A percentile compares a stretch with the other conserved stretches of the same genome.
Evolutionary conservation across 1,139 yeast genomes (phyloP).

Genomic region (Chernovozyma sophiae-reginae): DNA sequence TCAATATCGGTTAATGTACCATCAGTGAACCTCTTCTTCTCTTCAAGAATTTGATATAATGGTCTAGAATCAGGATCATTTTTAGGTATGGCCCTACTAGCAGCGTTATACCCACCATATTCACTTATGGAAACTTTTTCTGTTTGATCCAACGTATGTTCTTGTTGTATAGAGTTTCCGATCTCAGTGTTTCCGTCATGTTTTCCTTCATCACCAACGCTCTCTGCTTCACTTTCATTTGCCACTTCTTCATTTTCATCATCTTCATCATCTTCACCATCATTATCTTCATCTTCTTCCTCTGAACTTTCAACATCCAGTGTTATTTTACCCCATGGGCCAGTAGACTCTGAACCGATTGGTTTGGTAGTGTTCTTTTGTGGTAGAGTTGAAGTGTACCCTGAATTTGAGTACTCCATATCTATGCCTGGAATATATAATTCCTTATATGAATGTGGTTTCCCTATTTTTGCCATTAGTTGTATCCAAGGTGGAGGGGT

Average conservation of each 20-base stretch:
- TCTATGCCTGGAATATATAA: slow-evolving; percentile 57
- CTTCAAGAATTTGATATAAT: slow-evolving; percentile 30
- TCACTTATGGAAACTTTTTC: slow-evolving; percentile 15
- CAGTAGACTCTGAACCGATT: slow-evolving; percentile 10
- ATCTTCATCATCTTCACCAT: slow-evolving; percentile 30
- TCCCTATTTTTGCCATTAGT: slow-evolving; percentile 67
- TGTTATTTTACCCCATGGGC: slow-evolving; percentile 5
- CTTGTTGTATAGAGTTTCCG: slow-evolving; percentile 7
- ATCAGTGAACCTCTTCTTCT: slow-evolving; percentile 12
- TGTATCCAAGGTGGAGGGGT: slow-evolving; percentile 80
- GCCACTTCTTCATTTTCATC: slow-evolving; percentile 22
- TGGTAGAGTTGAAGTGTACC: slow-evolving; percentile 32
- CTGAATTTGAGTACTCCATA: slow-evolving; percentile 34
- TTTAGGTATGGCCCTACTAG: neutral
- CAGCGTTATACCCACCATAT: slow-evolving; percentile 9
- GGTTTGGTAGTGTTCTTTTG: slow-evolving; percentile 14
- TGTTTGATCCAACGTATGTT: slow-evolving; percentile 10
- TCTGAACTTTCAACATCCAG: slow-evolving; percentile 38
- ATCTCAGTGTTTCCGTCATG: neutral
- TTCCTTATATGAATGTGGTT: slow-evolving; percentile 80
- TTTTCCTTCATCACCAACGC: slow-evolving; percentile 13
- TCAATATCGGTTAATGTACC: slow-evolving; percentile 14
- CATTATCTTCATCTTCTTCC: slow-evolving; percentile 30
- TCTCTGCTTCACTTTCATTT: slow-evolving; percentile 17
- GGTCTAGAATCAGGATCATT: slow-evolving; percentile 4